Conservation (phyloP, 257 asterid species). For the Capsicum rhomboideum region DNA sequence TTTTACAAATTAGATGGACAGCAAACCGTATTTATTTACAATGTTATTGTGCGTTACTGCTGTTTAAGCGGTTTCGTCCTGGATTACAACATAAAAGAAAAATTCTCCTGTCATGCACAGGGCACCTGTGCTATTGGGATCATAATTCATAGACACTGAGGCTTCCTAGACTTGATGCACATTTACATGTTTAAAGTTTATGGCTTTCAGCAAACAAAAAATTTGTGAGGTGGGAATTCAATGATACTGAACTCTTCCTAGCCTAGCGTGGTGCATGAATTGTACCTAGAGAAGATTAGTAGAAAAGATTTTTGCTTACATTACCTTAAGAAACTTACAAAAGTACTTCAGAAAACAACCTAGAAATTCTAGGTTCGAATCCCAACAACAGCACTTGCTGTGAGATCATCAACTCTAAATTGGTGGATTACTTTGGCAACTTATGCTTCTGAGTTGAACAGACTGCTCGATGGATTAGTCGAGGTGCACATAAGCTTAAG, state of each 20-base stretch:
- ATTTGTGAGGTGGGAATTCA: not conserved
- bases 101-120: not conserved
- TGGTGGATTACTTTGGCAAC: not conserved
- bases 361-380: not conserved
- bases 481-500: not conserved
- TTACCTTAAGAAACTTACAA: not conserved
- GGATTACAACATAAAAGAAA: not conserved
- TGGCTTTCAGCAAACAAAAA: not conserved
- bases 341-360: not conserved
- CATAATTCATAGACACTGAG: not conserved
- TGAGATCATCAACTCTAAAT: not conserved
- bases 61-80: not conserved
- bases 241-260: not conserved
- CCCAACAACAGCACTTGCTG: not conserved
- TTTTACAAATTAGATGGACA: not conserved
- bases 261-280: not conserved
- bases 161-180: not conserved
- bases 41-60: not conserved
- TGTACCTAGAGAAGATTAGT: not conserved
- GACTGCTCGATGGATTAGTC: not conserved
- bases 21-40: not conserved
- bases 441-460: not conserved
- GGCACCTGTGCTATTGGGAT: not conserved
- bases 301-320: not conserved
- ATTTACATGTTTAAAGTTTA: not conserved